Evolutionary conservation across 2,329 filamentous ascomycete species (phyloP), one percentile per base, ranked within the genome.

Genomic region (Bipolaris gigantea): DNA sequence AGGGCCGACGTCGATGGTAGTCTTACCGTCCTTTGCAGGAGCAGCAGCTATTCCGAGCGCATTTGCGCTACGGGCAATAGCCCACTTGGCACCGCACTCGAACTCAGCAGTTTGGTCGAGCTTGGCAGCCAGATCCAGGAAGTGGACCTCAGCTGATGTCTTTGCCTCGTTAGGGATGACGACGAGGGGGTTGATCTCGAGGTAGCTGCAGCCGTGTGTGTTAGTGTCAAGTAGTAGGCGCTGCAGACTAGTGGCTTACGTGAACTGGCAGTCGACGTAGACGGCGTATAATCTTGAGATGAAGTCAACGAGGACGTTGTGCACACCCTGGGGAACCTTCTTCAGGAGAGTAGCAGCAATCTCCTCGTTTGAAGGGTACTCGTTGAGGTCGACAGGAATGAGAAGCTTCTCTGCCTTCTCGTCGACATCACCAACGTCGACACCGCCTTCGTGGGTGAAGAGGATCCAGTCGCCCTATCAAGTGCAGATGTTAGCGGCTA

Each of bases 191-290:
- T 99, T 99, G 84, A 99, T 99, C 81, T 99, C 94, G 69, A 99
- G 91, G 83, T 99, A 99, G 73, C 76, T 77, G 32, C 18, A 25
- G 16, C 19, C 32, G 27, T 15, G 34, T 15, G 34, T 25, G 35
- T 69, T 40, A 71, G 67, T 35, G 33, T 53, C 40, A 40, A 10
- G 16, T 18, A 48, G 25, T 8, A 21, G 52, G 42, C 19, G 21
- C 33, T n/a, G 16, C 7, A 18, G 25, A 21, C 23, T 6, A 16
- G 30, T 16, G 41, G 66, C 75, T 64, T 62, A 78, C 75, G 94
- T 97, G 86, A 99, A 99, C 80, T 99, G 94, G 86, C 90, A 96
- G 84, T 99, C 94, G 63, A 97, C 94, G 74, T 97, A 99, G 81
- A 99, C 94, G 70, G 93, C 94, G 76, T 99, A 99, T 65, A 99